Evolutionary conservation across 1,284 basidiomycete species (phyloP).

Genomic region (Moesziomyces aphidis): DNA sequence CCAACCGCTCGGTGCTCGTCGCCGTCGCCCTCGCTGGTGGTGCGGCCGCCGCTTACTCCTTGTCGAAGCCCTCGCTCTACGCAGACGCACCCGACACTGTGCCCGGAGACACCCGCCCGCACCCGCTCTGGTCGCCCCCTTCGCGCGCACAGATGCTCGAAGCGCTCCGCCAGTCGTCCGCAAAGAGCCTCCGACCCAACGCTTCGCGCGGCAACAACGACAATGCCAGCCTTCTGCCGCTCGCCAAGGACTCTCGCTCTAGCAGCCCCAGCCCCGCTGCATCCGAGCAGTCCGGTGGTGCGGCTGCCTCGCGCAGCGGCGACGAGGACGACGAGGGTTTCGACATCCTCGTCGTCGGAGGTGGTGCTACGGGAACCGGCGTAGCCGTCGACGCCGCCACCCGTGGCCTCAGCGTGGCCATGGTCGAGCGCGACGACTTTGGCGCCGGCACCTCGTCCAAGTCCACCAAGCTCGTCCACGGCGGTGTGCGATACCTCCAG

Average conservation of each 20-base stretch:
- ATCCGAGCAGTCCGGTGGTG: conserved; percentile 35
- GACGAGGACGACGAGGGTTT: conserved; percentile 61
- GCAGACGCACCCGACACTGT: conserved; percentile 49
- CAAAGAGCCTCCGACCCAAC: conserved; percentile 55
- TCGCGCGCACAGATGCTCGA: conserved; percentile 67
- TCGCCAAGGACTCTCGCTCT: conserved; percentile 47
- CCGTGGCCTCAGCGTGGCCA: conserved; percentile 88
- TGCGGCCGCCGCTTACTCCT: conserved; percentile 37
- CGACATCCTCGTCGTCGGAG: conserved; percentile 86
- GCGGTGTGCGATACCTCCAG: conserved; percentile 95
- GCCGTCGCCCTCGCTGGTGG: conserved; percentile 36
- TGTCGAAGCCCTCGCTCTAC: conserved; percentile 23
- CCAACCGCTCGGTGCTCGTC: conserved; percentile 24
- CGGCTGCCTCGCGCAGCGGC: conserved; percentile 26
- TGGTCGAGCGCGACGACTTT: conserved; percentile 95
- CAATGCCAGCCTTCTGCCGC: conserved; percentile 47
- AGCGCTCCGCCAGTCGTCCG: conserved; percentile 61
- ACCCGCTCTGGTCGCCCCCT: conserved; percentile 64
- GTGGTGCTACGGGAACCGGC: conserved; percentile 92
- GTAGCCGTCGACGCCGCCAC: conserved; percentile 93
- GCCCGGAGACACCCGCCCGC: conserved; percentile 58
- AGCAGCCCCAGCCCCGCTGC: conserved; percentile 61
- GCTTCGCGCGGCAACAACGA: conserved; percentile 44
- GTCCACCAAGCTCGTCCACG: conserved; percentile 96
- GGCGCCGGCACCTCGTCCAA: conserved; percentile 91